phyloP scores from a whole-genome alignment of 176 grass and related monocot species.

The Oryza nivara region DNA sequence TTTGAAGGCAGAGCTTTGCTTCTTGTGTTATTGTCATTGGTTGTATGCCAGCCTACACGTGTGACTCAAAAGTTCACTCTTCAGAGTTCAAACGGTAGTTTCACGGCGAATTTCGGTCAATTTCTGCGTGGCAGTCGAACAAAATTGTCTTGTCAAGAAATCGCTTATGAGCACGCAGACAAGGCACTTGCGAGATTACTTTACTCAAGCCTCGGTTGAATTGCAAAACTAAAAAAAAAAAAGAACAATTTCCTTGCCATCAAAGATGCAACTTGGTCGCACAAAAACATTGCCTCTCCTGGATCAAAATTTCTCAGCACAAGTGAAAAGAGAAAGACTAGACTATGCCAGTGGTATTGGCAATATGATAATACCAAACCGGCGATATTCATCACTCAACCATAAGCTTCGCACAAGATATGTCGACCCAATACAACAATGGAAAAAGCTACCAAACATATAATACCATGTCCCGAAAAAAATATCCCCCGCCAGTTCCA shows the following conservation, averaged over 20 bases:
- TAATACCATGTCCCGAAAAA: constrained; percentile 49
- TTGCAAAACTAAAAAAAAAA: not conserved
- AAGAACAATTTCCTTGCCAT: not conserved
- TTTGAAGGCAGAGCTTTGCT: not conserved
- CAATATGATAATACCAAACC: constrained; percentile 46
- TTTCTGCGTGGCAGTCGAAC: too few species aligned
- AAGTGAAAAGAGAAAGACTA: constrained; percentile 20
- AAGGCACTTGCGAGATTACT: not conserved
- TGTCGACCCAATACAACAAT: constrained; percentile 50
- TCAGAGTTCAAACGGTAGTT: too few species aligned
- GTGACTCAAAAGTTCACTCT: not conserved
- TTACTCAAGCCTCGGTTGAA: not conserved
- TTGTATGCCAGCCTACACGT: not conserved
- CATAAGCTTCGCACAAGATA: constrained; percentile 42
- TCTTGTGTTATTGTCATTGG: not conserved
- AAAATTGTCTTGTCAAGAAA: not conserved
- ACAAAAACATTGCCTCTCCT: not conserved
- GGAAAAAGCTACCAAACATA: constrained; percentile 53
- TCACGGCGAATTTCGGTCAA: not conserved
- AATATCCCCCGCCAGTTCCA: constrained; percentile 33
- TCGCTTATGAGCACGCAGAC: not conserved
- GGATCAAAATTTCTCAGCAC: constrained; percentile 45
- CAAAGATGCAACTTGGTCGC: not conserved
- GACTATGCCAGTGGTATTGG: constrained; percentile 32
- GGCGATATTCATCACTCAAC: constrained; percentile 35